Base-by-base conservation (phyloP, 2,329 filamentous ascomycete genomes). In the Colletotrichum sublineola region DNA sequence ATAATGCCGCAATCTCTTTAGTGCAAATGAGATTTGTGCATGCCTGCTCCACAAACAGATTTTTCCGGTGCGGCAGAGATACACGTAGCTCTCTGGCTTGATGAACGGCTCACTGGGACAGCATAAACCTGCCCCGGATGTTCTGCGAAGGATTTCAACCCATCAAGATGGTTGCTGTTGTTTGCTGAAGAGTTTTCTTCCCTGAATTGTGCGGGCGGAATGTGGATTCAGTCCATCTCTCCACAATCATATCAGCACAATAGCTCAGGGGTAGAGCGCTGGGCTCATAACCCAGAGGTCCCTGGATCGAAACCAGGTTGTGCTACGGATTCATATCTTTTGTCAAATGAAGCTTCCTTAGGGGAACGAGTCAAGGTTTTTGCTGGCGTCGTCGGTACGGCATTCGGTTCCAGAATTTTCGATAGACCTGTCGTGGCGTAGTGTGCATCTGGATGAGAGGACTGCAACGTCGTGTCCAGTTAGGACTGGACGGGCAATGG, bases 391-490 rank as follows among this genome's bases (percentile, higher is more conserved):
- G 3, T 12, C 46, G 8, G 20, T 9, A 29, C 18, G 12, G n/a
- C 14, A 31, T 14, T 52, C 6, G 12, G 24, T 29, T 15, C 11
- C 12, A 15, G 3, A 3, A 0, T 52, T 52, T 24, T 31, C 4
- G 12, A 52, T 29, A 29, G 24, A 52, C 5, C 12, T 5, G 24
- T 29, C 48, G n/a, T 50, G 14, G 46, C 46, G 1, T 1, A 50
- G 11, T 14, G n/a, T 29, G 48, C 1, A 29, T 50, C 11, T 29
- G 1, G 15, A 29, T 5, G 5, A 50, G n/a, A 80, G 20, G 86
- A 85, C 0, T 87, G 82, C 74, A 80, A 86, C 38, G 82, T 89
- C 15, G 79, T 81, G 8, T 82, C 82, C 71, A 86, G 87, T 2
- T 84, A 82, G 69, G 86, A 24, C 24, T 24, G 24, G 63, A 80